Evolutionary conservation across 495 filamentous ascomycete species (phyloP), one percentile per base, ranked within the genome.

Genomic region (Xylaria acuta): DNA sequence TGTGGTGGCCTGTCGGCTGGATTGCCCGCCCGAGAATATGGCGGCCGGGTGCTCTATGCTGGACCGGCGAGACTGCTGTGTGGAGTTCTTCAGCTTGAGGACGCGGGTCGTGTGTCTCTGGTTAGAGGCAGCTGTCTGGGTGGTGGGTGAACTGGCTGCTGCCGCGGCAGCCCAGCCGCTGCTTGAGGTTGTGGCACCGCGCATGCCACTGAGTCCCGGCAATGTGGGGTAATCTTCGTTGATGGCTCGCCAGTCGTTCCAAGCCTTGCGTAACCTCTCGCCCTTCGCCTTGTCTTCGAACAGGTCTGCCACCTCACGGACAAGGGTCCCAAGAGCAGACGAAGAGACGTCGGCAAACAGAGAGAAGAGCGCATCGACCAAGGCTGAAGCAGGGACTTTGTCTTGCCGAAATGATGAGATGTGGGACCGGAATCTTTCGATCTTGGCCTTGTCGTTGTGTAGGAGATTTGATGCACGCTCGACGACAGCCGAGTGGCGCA

Each of bases 161-260:
- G 88, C 86, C 0, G 85, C 85, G 1, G 81, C 80, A 0, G 85
- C 87, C 87, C 87, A 89, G 14, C 85, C 86, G 38, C 80, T 83
- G 27, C 77, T 82, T 0, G 86, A 78, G 0, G 83, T 85, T 0
- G 84, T 84, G 7, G 80, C 82, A 14, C 84, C 83, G 45, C 79
- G 84, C 81, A 89, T 84, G 62, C 91, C 91, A 60, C 88, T 85
- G 2, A 93, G 84, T 0, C 90, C 90, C 3, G 95, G 95, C 0
- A 99, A 87, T 0, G 93, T 92, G 0, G 96, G 96, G 76, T 98
- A 99, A 81, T 99, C 95, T 81, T 98, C 96, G 75, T 97, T 95
- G 76, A 95, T 93, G 12, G 93, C 94, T 18, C 92, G 93, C 93
- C 96, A 97, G 81, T 97, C 93, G 72, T 92, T 92, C 95, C 94